phyloP scores from a whole-genome alignment of 768 basidiomycete genomes.

The Lyophyllum decastes region DNA sequence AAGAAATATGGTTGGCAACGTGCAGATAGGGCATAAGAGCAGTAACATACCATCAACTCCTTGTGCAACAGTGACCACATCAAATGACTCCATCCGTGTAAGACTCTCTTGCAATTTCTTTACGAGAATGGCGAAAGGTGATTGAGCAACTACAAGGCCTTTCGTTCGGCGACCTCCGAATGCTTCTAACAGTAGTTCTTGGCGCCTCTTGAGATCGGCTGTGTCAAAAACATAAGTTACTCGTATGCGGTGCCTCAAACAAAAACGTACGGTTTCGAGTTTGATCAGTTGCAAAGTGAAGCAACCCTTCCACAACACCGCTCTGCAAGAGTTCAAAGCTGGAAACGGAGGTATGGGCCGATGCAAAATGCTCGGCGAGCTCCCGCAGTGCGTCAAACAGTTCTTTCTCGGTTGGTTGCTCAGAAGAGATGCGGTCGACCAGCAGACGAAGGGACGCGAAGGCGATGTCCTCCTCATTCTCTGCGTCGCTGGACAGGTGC shows the following conservation, averaged over 20 bases:
- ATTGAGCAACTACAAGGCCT: conserved; percentile 44
- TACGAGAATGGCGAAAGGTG: conserved; percentile 75
- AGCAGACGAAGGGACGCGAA: conserved; percentile 64
- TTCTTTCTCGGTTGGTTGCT: conserved; percentile 61
- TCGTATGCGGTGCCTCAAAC: neutral
- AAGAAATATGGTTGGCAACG: conserved; percentile 4
- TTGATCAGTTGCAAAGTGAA: conserved; percentile 78
- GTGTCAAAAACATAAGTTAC: conserved; percentile 7
- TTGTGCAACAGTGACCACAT: conserved; percentile 87
- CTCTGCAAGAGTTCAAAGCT: conserved; percentile 96
- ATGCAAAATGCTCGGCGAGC: conserved; percentile 80
- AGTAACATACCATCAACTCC: conserved; percentile 69
- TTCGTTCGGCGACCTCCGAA: conserved; percentile 62
- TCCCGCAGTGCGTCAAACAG: conserved; percentile 63
- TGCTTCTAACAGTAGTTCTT: conserved; percentile 78
- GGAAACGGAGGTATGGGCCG: conserved; percentile 78
- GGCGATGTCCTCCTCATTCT: conserved; percentile 58
- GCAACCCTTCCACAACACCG: conserved; percentile 85
- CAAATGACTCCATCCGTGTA: conserved; percentile 93
- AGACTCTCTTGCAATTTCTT: conserved; percentile 96
- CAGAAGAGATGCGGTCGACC: conserved; percentile 61
- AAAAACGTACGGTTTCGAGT: conserved; percentile 53
- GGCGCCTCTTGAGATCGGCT: conserved; percentile 70
- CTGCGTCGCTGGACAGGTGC: conserved; percentile 61
- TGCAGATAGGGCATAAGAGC: conserved; percentile 1